Conservation (phyloP, 1,139 yeast genomes). For the Suhomyces bokatorum region DNA sequence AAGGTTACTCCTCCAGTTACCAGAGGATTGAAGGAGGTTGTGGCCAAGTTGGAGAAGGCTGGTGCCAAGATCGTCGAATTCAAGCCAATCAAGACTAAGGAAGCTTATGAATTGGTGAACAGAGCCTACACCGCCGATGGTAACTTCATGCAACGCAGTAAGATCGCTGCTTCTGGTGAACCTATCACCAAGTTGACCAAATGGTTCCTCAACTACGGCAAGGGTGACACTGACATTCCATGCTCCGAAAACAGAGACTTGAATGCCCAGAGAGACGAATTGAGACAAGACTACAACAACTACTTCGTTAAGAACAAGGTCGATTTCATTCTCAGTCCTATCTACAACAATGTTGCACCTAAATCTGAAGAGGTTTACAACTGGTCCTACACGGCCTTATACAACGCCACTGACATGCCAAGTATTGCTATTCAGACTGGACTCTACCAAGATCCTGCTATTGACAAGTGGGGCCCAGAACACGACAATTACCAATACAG, state of each 20-base stretch:
- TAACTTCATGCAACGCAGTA: slow-evolving; percentile 51
- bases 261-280: slow-evolving; percentile 50
- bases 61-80: slow-evolving; percentile 33
- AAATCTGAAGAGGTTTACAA: slow-evolving; percentile 62
- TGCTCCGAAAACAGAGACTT: slow-evolving; percentile 51
- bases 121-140: slow-evolving; percentile 61
- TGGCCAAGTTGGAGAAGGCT: slow-evolving; percentile 19
- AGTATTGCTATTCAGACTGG: slow-evolving; percentile 64
- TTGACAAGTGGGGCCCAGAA: slow-evolving; percentile 41
- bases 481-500: slow-evolving; percentile 33
- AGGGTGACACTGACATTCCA: slow-evolving; percentile 45
- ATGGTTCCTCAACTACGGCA: slow-evolving; percentile 59
- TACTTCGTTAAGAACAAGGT: slow-evolving; percentile 55
- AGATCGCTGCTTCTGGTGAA: slow-evolving; percentile 63
- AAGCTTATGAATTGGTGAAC: slow-evolving; percentile 53
- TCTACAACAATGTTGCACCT: slow-evolving; percentile 73
- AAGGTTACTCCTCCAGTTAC: slow-evolving; percentile 57
- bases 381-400: slow-evolving; percentile 77
- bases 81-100: slow-evolving; percentile 51
- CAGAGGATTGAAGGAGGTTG: slow-evolving; percentile 24
- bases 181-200: slow-evolving; percentile 61
- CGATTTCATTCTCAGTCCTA: slow-evolving; percentile 69
- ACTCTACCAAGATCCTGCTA: slow-evolving; percentile 52
- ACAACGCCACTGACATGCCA: slow-evolving; percentile 65
- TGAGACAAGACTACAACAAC: slow-evolving; percentile 56